Percentiles rank a stretch among this genome's conserved stretches.
These are phyloP conservation scores for Lagerstroemia speciosa DNA, from an alignment of 345 rosid species.

Conservation along the genomic window DNA sequence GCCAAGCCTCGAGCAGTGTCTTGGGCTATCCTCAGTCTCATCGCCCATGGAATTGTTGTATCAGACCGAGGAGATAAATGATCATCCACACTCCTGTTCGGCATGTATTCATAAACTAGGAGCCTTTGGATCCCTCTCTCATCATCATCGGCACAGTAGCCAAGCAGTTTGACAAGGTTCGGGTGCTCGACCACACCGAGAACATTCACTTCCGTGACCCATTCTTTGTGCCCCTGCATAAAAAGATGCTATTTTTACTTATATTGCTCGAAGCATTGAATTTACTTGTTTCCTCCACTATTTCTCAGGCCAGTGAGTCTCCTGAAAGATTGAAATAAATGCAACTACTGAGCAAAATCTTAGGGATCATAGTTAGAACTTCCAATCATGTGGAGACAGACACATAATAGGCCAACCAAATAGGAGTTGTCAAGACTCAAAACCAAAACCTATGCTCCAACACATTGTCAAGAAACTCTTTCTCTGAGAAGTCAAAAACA, in stretches of 20 bases:
- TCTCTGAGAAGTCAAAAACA: background rate
- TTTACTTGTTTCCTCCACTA: background rate
- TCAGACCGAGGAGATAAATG: slow-evolving; percentile 45
- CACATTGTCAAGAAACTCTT: background rate
- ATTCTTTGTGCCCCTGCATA: slow-evolving; percentile 82
- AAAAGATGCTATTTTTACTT: slow-evolving; percentile 6
- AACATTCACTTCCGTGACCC: slow-evolving; percentile 89
- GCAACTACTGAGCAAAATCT: background rate
- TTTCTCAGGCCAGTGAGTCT: background rate
- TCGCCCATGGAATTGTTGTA: slow-evolving; percentile 59
- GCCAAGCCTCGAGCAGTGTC: slow-evolving; percentile 85
- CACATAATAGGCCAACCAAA: background rate
- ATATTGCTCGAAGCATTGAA: background rate
- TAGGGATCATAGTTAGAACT: background rate
- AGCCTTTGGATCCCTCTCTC: slow-evolving; percentile 90
- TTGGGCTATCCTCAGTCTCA: slow-evolving; percentile 77
- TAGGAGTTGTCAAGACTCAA: background rate
- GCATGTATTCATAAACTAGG: slow-evolving; percentile 78
- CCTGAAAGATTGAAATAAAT: background rate
- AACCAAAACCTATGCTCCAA: background rate
- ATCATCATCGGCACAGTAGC: slow-evolving; percentile 92
- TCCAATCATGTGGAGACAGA: background rate
- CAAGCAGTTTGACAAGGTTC: slow-evolving; percentile 77
- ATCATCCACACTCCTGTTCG: slow-evolving; percentile 65
- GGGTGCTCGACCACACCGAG: slow-evolving; percentile 85